Evolutionary conservation across 441 rosid genomes (phyloP).

Genomic region (Populus hybrid): DNA sequence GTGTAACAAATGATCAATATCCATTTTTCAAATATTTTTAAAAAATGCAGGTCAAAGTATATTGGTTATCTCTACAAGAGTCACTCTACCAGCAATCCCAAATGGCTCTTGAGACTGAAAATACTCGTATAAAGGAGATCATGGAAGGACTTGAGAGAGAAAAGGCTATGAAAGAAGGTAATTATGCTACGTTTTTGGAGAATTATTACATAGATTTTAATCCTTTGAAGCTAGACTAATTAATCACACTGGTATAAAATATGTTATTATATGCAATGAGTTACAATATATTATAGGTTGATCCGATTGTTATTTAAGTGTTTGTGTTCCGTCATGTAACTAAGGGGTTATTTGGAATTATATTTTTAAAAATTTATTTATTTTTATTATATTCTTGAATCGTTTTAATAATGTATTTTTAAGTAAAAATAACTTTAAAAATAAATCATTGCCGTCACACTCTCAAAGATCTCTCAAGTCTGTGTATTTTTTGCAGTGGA

Average conservation of each 20-base stretch:
- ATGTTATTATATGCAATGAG: not conserved
- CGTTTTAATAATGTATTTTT: no score
- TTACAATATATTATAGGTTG: not conserved
- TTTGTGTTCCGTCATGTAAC: not conserved
- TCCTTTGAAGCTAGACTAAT: not conserved
- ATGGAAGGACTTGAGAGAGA: constrained; percentile 1
- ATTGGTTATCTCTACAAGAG: not conserved
- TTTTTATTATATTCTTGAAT: no score
- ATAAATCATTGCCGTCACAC: no score
- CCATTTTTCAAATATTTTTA: not conserved
- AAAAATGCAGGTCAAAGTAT: constrained; percentile 11
- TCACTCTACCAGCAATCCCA: not conserved
- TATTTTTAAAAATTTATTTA: not conserved
- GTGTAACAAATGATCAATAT: not conserved
- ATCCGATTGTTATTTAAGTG: not conserved
- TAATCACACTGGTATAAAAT: not conserved
- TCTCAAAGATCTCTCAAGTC: not conserved
- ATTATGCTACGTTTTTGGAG: not conserved
- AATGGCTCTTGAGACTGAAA: not conserved
- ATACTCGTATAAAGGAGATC: constrained; percentile 4
- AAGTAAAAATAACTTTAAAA: no score
- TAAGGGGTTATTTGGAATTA: not conserved
- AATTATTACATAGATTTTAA: not conserved
- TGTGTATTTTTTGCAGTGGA: constrained; percentile 12
- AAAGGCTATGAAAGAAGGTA: constrained; percentile 9